Conservation (phyloP, 768 basidiomycete genomes). For the Mycena kentingensis region DNA sequence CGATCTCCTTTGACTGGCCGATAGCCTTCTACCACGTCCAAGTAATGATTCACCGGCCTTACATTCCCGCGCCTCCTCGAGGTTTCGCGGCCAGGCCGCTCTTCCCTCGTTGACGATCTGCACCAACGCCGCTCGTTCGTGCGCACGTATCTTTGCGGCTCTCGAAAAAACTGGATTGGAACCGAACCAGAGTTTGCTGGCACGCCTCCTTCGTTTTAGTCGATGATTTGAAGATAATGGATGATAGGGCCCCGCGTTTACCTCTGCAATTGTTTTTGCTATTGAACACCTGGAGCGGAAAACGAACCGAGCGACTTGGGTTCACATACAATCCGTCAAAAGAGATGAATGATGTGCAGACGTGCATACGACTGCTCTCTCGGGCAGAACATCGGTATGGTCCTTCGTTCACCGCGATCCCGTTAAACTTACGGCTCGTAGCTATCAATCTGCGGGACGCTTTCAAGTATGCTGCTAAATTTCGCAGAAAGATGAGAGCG, state of each 20-base stretch:
- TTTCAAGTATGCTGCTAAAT: constrained; percentile 14
- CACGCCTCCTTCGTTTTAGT: constrained; percentile 22
- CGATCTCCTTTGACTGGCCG: not conserved
- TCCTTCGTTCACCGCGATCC: not conserved
- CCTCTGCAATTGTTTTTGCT: constrained; percentile 58
- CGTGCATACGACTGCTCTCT: constrained; percentile 55
- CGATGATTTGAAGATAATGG: not conserved
- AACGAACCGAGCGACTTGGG: constrained; percentile 50
- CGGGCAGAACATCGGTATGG: constrained; percentile 41
- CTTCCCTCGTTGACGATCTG: constrained; percentile 79
- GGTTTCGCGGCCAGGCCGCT: constrained; percentile 34
- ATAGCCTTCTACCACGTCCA: constrained; percentile 49
- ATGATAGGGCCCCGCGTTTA: constrained; percentile 38
- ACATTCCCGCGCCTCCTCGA: constrained; percentile 71
- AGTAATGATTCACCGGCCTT: constrained; percentile 79
- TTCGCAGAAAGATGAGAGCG: too few species aligned
- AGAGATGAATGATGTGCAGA: constrained; percentile 62
- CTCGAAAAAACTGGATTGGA: constrained; percentile 38
- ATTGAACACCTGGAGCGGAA: constrained; percentile 67
- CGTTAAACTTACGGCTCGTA: not conserved
- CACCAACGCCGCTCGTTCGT: constrained; percentile 79
- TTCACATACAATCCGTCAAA: constrained; percentile 47
- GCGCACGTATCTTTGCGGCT: constrained; percentile 67
- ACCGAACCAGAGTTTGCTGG: constrained; percentile 41
- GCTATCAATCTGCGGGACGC: constrained; percentile 23